Evolutionary conservation across 2,329 filamentous ascomycete genomes (phyloP).

Genomic region (Thielaviopsis ethacetica): DNA sequence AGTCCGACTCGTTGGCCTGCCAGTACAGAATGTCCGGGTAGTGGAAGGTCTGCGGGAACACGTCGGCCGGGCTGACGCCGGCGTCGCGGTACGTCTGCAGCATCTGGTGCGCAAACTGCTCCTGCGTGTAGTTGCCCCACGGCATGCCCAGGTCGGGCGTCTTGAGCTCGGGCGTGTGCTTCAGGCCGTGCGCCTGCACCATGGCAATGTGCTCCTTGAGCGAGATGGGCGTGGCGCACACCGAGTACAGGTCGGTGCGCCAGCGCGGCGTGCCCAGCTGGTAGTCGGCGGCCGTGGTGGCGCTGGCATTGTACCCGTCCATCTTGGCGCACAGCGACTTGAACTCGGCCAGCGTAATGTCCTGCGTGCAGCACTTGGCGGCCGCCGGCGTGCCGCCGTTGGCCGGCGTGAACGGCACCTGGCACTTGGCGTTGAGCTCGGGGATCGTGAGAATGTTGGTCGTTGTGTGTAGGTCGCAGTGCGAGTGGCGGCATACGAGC

Average conservation of each 20-base stretch:
- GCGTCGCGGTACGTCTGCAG: slow-evolving; percentile 41
- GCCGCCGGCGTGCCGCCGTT: slow-evolving; percentile 32
- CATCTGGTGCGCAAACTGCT: slow-evolving; percentile 47
- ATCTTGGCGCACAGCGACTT: slow-evolving; percentile 54
- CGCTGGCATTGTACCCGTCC: slow-evolving; percentile 45
- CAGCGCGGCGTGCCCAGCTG: slow-evolving; percentile 41
- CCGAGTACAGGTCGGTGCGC: slow-evolving; percentile 49
- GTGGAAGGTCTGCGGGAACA: slow-evolving; percentile 51
- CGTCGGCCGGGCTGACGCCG: slow-evolving; percentile 34
- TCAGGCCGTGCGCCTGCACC: slow-evolving; percentile 39
- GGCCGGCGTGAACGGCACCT: slow-evolving; percentile 41
- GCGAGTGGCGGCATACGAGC: slow-evolving; percentile 52
- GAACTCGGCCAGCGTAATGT: slow-evolving; percentile 53
- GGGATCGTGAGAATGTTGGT: slow-evolving; percentile 49
- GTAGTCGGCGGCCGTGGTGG: slow-evolving; percentile 40
- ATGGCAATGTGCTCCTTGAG: slow-evolving; percentile 46
- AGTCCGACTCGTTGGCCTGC: slow-evolving; percentile 43
- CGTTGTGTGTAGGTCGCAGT: slow-evolving; percentile 53
- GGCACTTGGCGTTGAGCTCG: slow-evolving; percentile 48
- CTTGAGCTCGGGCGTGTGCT: slow-evolving; percentile 54
- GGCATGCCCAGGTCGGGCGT: slow-evolving; percentile 55
- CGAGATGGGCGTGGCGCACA: slow-evolving; percentile 44
- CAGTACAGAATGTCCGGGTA: slow-evolving; percentile 50
- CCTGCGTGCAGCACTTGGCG: slow-evolving; percentile 55
- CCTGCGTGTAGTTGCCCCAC: slow-evolving; percentile 49